phyloP scores from a whole-genome alignment of 140 eudicot species.

The Anethum foeniculum region DNA sequence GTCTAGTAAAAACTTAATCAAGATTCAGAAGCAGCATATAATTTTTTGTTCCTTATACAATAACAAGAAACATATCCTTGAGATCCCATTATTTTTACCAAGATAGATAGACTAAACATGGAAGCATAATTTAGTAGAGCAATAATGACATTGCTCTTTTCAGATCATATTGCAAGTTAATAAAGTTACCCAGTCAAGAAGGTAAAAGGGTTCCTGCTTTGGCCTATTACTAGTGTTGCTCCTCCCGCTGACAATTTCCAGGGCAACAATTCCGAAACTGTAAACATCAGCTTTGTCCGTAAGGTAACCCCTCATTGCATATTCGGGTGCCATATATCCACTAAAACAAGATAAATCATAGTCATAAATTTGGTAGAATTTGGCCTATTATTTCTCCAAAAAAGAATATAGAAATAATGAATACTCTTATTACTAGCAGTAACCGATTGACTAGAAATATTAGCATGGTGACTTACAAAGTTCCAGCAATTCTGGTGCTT shows the following conservation, averaged over 20 bases:
- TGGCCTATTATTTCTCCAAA: not conserved
- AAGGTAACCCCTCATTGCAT: constrained; percentile 16
- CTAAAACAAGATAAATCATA: constrained; percentile 18
- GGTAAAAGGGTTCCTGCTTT: too few species aligned
- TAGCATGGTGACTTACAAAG: constrained; percentile 30
- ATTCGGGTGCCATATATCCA: not conserved
- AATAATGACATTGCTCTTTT: constrained; percentile 43
- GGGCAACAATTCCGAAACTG: too few species aligned
- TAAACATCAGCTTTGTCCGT: constrained; percentile 18
- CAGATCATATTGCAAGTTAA: too few species aligned
- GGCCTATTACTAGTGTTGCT: too few species aligned
- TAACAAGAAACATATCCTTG: too few species aligned
- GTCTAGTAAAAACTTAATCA: not conserved
- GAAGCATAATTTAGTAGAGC: not conserved
- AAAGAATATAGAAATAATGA: not conserved
- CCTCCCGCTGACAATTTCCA: too few species aligned
- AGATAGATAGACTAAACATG: not conserved
- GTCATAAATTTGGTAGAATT: not conserved
- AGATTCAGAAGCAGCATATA: too few species aligned
- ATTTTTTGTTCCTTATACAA: not conserved
- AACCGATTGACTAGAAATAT: not conserved
- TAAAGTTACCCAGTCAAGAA: too few species aligned
- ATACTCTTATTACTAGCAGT: not conserved
- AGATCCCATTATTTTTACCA: too few species aligned
- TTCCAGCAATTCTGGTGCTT: constrained; percentile 40